Evolutionary conservation across 2,329 filamentous ascomycete genomes (phyloP), one percentile per base, ranked within the genome.

Genomic region (Colletotrichum brevisporum): DNA sequence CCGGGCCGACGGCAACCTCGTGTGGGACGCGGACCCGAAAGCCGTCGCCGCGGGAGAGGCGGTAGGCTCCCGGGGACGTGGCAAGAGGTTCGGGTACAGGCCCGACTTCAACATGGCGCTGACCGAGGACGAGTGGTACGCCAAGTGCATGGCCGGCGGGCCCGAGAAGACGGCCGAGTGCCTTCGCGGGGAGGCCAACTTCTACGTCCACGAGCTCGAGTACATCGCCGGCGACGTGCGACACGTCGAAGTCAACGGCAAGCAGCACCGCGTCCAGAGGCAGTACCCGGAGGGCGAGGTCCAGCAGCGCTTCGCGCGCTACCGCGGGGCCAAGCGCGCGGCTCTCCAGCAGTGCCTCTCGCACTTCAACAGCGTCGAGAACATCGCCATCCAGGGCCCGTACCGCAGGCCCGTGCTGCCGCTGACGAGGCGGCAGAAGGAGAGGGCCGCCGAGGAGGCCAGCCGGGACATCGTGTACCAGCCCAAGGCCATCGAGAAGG

Each of bases 291-390:
- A 71, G 16, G 71, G 75, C 62, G 70, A 73, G 21, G 66, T 67
- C 1, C 71, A 77, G 36, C 48, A 71, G 13, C 58, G 71, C 18
- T 83, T 79, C 71, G 78, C 80, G 2, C 62, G 58, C 3, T 79
- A 82, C 59, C 82, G 83, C 12, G 85, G 84, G 1, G 78, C 78
- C 62, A 78, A 81, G 50, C 81, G 85, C 52, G 85, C 83, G 8
- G 84, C 80, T 18, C 74, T 86, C 24, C 83, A 86, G 71, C 78
- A 80, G 36, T 78, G 77, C 18, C 76, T 86, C 39, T 79, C 79
- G 48, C 69, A 76, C 13, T 79, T 84, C 54, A 74, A 76, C 36
- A 81, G 74, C 63, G 45, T 63, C 5, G 83, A 83, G 74, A 84
- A 83, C 63, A 74, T 73, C 50, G 71, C 74, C 6, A 74, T 79